Base-by-base conservation (phyloP, 164 flowering plant species). In the Paratinospora sagittata region DNA sequence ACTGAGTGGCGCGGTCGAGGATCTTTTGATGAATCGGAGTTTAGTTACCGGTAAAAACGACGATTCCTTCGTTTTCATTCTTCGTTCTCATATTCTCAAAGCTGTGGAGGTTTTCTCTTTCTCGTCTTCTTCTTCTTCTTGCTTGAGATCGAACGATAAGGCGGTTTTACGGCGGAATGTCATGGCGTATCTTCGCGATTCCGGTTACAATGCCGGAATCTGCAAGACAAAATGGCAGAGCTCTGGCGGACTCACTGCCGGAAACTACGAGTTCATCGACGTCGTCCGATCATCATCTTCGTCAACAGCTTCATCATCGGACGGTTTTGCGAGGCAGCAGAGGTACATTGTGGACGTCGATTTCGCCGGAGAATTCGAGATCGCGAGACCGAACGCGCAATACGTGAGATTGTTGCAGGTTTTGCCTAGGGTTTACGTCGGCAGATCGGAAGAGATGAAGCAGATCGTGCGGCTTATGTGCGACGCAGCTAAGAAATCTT, bases 201-300 rank as follows among this genome's bases (percentile, higher is more conserved):
- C 64, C 61, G 95, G 93, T 5, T 78, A 84, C 82, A 87, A 92
- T 80, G 98, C 96, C 12, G 97, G 88, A 41, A 76, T 95, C 57
- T 95, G 98, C 79, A 92, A 88, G 77, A 79, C 92, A 0, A 85
- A 78, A 52, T 95, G 97, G 98, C 85, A 83, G 69, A 70, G 71
- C 34, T 75, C 81, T 26, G 84, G 84, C 27, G 78, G 76, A 23
- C 66, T 88, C 17, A 71, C 86, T 47, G 89, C 83, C 63, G 97
- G 98, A 0, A 84, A 72, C 85, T 82, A 90, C 83, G 98, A 90
- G 85, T 89, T 82, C 76, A 78, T 87, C 75, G 91, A 86, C 73
- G 85, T 87, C 0, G 70, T 81, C 16, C 65, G 58, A 24, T 68
- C 73, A 3, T n/a, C n/a, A n/a, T n/a, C n/a, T n/a, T n/a, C n/a